phyloP scores from a whole-genome alignment of 352 stramenopile genomes.

The Peronospora destructor region DNA sequence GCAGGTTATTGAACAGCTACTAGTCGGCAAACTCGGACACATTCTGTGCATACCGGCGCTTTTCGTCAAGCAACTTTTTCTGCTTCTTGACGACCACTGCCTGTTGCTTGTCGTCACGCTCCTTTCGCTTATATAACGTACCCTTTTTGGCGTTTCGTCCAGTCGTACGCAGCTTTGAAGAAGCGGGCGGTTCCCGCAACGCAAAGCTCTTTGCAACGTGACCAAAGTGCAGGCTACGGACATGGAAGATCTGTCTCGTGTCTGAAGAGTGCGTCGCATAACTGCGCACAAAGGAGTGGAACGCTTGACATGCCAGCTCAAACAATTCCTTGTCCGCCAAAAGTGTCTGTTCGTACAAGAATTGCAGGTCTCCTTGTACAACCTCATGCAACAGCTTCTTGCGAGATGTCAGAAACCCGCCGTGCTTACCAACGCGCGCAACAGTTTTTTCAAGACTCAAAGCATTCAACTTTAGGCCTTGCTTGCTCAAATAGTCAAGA shows the following conservation, averaged over 20 bases:
- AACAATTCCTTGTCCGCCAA: slow-evolving; percentile 82
- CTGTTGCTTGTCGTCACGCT: slow-evolving; percentile 64
- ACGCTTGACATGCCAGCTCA: slow-evolving; percentile 81
- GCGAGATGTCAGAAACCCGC: slow-evolving; percentile 48
- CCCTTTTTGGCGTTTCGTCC: slow-evolving; percentile 69
- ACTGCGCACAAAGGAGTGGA: slow-evolving; percentile 89
- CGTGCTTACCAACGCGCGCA: slow-evolving; percentile 50
- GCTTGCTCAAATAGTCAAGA: slow-evolving; percentile 87
- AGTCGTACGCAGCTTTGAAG: slow-evolving; percentile 68
- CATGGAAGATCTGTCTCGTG: slow-evolving; percentile 89
- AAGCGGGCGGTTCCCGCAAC: slow-evolving; percentile 76
- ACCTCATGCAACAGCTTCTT: slow-evolving; percentile 83
- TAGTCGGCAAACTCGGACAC: slow-evolving; percentile 77
- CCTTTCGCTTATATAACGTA: slow-evolving; percentile 79
- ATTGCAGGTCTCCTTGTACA: slow-evolving; percentile 74
- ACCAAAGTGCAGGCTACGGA: slow-evolving; percentile 89
- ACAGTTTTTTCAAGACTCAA: slow-evolving; percentile 84
- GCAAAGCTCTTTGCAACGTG: slow-evolving; percentile 92
- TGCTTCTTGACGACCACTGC: slow-evolving; percentile 42
- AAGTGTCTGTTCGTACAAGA: slow-evolving; percentile 76
- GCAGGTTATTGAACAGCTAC: slow-evolving; percentile 1
- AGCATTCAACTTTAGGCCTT: slow-evolving; percentile 72
- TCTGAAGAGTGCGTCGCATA: slow-evolving; percentile 90
- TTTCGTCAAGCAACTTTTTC: slow-evolving; percentile 53
- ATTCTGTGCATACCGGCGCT: slow-evolving; percentile 62